A percentile compares a stretch with the other conserved stretches of the same genome.
Conservation (phyloP, 345 rosid species). For the Salix exigua region DNA sequence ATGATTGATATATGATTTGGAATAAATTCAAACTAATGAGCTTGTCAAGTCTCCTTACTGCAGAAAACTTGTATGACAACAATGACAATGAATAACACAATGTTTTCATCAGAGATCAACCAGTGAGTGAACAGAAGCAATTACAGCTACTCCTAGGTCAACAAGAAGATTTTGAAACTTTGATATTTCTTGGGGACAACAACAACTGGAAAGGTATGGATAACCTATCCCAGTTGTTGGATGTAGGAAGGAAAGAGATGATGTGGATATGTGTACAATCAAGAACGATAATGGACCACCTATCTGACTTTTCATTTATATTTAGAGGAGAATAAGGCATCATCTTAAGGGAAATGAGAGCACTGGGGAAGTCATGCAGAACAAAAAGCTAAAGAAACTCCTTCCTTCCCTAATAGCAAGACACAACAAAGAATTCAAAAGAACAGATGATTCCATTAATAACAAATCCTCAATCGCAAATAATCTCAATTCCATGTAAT, state of each 20-base stretch:
- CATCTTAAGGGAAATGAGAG: no score
- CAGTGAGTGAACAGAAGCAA: not conserved
- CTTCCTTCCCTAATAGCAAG: no score
- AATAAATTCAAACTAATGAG: not conserved
- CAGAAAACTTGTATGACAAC: not conserved
- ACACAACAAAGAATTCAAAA: not conserved
- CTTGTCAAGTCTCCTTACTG: not conserved
- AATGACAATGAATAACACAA: not conserved
- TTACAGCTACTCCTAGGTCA: not conserved
- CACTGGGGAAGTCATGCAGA: no score
- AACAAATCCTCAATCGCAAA: no score
- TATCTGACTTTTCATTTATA: no score
- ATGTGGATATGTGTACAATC: not conserved
- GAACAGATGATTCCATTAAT: not conserved
- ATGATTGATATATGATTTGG: not conserved
- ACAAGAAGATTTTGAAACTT: not conserved
- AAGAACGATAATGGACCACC: not conserved
- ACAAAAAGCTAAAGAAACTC: no score
- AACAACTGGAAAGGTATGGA: not conserved
- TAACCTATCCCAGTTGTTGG: not conserved
- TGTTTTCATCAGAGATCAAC: not conserved
- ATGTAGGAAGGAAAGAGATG: not conserved
- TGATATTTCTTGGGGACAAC: not conserved
- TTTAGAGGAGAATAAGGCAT: no score
- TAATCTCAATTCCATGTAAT: not conserved